Conservation (phyloP, 129 eudicot genomes). For the Tagetes erecta region DNA sequence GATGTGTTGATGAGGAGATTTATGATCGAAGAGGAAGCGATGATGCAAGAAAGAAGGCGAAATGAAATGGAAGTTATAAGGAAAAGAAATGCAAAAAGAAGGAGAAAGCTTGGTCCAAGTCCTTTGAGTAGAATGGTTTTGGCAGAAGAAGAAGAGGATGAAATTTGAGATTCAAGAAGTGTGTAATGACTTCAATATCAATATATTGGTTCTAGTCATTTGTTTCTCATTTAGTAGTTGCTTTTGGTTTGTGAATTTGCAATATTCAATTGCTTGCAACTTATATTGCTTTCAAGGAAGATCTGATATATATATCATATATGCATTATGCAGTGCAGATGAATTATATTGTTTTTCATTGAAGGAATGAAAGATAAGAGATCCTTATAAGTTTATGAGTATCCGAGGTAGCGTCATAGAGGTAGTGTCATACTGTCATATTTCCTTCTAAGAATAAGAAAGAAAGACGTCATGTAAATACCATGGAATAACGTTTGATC, state of each 20-base stretch:
- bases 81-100: conserved; percentile 72
- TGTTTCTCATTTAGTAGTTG: conserved; percentile 7
- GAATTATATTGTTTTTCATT: conserved; percentile 11
- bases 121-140: conserved; percentile 86
- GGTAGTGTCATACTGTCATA: too few relatives aligned
- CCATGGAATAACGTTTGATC: too few relatives aligned
- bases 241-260: conserved; percentile 28
- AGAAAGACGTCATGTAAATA: too few relatives aligned
- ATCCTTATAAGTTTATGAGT: neutral
- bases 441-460: too few relatives aligned
- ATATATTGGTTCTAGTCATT: conserved; percentile 18
- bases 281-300: conserved; percentile 23
- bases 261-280: conserved; percentile 32
- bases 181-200: conserved; percentile 1
- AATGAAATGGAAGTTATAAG: conserved; percentile 91
- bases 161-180: conserved; percentile 11
- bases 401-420: too few relatives aligned
- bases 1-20: conserved; percentile 93
- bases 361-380: conserved; percentile 1
- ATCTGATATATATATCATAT: neutral
- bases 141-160: conserved; percentile 66
- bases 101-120: conserved; percentile 92
- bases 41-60: conserved; percentile 89
- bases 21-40: conserved; percentile 89
- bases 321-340: neutral